Base-by-base conservation (phyloP, 2,329 filamentous ascomycete genomes). In the Botrytis deweyae region DNA sequence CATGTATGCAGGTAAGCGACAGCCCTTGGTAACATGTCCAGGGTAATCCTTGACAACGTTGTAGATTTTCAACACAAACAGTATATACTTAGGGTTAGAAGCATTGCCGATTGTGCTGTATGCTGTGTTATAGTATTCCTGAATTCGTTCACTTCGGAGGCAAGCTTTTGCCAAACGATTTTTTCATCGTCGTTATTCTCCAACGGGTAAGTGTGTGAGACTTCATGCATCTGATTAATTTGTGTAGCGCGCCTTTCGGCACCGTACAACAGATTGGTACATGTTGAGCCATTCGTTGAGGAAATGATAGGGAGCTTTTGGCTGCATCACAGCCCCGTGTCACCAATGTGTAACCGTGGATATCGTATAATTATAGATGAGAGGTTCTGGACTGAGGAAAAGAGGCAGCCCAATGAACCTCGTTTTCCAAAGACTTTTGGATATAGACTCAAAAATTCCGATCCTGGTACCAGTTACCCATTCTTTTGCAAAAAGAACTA, bases 201-300 rank as follows among this genome's bases (percentile, higher is more conserved):
- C 46, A 25, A 18, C 20, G 33, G 65, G 38, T 55, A 55, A 49
- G 9, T 55, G 65, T 46, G n/a, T 55, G 36, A 52, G 36, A 55
- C 65, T 68, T 68, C 65, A 55, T 55, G 46, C 46, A 55, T 55
- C 46, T 55, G 46, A 55, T 68, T 52, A 55, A 40, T 40, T 33
- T 12, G 49, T 68, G 49, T 25, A 68, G 42, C 36, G 36, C 36
- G 4, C 46, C 29, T 55, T 58, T 25, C 22, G 16, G 49, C 55
- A 18, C 5, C 40, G 66, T 42, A 42, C 36, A 68, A 58, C 16
- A 68, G 29, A 55, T 58, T 42, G 36, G 49, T 38, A 58, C 49
- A 42, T 29, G 14, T 20, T 55, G 25, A 40, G 25, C 42, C 36
- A 68, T 68, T 42, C 49, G n/a, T 29, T 33, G 25, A 42, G 18